A percentile compares a stretch with the other conserved stretches of the same genome.
These are phyloP conservation scores for Noccaea bulbosa DNA, from an alignment of 345 rosid genomes.

Conservation along the genomic window DNA sequence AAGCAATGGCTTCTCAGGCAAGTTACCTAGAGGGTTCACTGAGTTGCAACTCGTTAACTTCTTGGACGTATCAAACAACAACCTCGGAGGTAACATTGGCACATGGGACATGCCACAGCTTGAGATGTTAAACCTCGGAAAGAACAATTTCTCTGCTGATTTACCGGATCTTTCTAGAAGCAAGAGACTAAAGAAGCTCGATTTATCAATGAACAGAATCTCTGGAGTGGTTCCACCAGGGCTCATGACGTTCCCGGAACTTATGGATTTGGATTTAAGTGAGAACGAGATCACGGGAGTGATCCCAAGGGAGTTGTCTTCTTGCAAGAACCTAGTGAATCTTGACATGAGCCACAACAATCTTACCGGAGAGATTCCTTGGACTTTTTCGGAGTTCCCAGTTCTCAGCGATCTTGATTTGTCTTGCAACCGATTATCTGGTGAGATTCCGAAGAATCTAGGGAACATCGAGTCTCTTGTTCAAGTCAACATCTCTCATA, in stretches of 20 bases:
- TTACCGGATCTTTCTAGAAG: constrained; percentile 67
- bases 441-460: constrained; percentile 60
- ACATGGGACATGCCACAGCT: constrained; percentile 77
- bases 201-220: constrained; percentile 62
- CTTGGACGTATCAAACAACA: constrained; percentile 76
- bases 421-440: constrained; percentile 68
- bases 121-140: constrained; percentile 71
- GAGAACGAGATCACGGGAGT: constrained; percentile 62
- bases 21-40: constrained; percentile 56
- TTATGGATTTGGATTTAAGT: constrained; percentile 65
- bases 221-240: constrained; percentile 59
- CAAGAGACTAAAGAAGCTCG: constrained; percentile 62
- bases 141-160: constrained; percentile 61
- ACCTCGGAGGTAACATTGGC: constrained; percentile 60
- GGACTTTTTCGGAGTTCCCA: constrained; percentile 52
- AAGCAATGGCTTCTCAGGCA: constrained; percentile 62
- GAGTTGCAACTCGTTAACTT: constrained; percentile 67
- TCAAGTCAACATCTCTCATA: constrained; percentile 70
- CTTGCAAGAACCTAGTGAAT: constrained; percentile 70
- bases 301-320: constrained; percentile 70
- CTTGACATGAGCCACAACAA: constrained; percentile 81
- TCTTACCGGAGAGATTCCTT: constrained; percentile 66
- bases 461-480: constrained; percentile 59
- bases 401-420: constrained; percentile 80
- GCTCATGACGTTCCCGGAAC: constrained; percentile 51